Percentiles rank a stretch among this genome's conserved stretches.
Evolutionary conservation across 2,329 filamentous ascomycete species (phyloP).

Genomic region (Stachybotrys chartarum): DNA sequence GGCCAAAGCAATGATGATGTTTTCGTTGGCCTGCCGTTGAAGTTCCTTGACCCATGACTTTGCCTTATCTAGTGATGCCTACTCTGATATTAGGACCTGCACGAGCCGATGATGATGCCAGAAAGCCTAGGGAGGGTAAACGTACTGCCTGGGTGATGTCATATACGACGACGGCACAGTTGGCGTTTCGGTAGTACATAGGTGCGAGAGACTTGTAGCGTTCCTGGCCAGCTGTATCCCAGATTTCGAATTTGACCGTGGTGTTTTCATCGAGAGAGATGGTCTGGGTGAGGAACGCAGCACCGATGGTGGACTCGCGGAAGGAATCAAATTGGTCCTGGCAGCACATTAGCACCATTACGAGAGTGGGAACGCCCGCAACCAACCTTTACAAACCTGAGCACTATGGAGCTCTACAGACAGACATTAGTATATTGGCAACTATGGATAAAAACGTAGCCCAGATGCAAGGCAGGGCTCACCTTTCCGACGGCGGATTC

Average conservation of each 20-base stretch:
- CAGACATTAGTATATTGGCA: neutral
- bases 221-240: conserved; percentile 97
- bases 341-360: neutral
- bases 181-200: conserved; percentile 99
- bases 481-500: conserved; percentile 99
- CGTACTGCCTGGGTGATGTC: conserved; percentile 98
- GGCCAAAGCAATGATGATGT: conserved; percentile 96
- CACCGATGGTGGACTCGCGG: conserved; percentile 95
- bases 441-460: neutral
- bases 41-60: conserved; percentile 99
- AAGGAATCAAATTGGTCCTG: conserved; percentile 98
- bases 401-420: conserved; percentile 82
- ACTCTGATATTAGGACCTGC: conserved; percentile 8
- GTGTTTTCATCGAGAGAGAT: conserved; percentile 97
- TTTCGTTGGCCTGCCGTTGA: conserved; percentile 97
- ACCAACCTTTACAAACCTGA: conserved; percentile 94
- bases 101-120: neutral
- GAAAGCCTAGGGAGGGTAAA: conserved; percentile 8
- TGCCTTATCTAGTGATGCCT: conserved; percentile 97
- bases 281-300: conserved; percentile 97
- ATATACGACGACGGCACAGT: conserved; percentile 98
- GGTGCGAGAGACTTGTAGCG: conserved; percentile 97
- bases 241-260: conserved; percentile 99
- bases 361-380: neutral
- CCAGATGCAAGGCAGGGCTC: conserved; percentile 11